Evolutionary conservation across 1,139 yeast species (phyloP), one percentile per base, ranked within the genome.

Genomic region (Hansenula sp.): DNA sequence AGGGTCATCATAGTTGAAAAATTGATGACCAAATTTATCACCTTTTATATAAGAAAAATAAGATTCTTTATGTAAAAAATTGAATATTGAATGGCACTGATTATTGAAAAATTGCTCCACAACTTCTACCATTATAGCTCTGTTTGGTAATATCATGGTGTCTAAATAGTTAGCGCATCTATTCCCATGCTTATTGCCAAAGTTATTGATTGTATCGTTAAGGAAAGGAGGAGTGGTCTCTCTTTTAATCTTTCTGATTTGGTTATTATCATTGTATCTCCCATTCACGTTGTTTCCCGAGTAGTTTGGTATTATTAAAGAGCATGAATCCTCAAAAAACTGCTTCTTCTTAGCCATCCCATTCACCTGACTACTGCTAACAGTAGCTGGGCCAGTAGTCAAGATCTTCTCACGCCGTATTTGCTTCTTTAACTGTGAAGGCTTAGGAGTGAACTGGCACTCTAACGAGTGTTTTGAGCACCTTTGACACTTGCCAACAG

Each of bases 1-100:
- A 9, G 51, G 51, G 16, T 48, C 49, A 33, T 48, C 49, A 41
- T 48, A 48, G 33, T 46, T 46, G 42, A 46, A 48, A 18, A 48
- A 48, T 30, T 46, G 45, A 5, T 18, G 17, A 15, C 41, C 49
- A 39, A 48, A 48, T 8, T 16, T 29, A 6, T 38, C 42, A 12
- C 46, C 38, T 2, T 32, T 30, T 15, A 48, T 46, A 47, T 48
- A 48, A 4, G 31, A 33, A 6, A 44, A 27, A 15, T 46, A 48
- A 10, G 40, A 31, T 24, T 42, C 36, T n/a, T 33, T 46, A 18
- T 46, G 47, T 9, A 48, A 38, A 17, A 48, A 48, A 29, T 38
- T 42, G 31, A 48, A 46, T 2, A 36, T 46, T 3, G 51, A 40
- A 29, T 44, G 43, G 19, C 41, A 46, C 13, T 46, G 44, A 11